Base-by-base conservation (phyloP, 140 eudicot genomes). In the Flaveria floridana region DNA sequence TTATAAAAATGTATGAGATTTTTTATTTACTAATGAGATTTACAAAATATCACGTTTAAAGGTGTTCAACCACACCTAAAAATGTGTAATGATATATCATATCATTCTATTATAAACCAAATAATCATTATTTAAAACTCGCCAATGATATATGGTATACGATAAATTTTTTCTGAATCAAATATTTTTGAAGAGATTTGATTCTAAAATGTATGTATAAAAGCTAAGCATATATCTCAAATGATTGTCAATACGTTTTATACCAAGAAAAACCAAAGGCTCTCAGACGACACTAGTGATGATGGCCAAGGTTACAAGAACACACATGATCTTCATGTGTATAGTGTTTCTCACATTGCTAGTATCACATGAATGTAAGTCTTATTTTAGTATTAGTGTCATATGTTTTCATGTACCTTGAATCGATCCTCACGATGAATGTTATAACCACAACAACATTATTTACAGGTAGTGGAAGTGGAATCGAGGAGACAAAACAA, bases 361-460 rank as follows among this genome's bases (percentile, higher is more conserved):
- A 11, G 67, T 25, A 7, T 61, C 67, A 11, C 67, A 61, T 61
- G 67, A 61, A 61, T 61, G 67, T 61, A 61, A 25, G 67, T 61
- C 41, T 12, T 1, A 21, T 56, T 56, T 56, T 56, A n/a, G 20
- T 20, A 21, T 8, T 23, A 61, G 25, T 25, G 8, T 61, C 5
- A 10, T 13, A 47, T 50, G 7, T 61, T 61, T 61, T 12, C 12
- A 21, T 23, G 39, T 25, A 2, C 41, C 41, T 2, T 42, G 10
- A 61, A 21, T 25, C 19, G 11, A 10, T 61, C 8, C 7, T 61
- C 2, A 2, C 2, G 13, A 57, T 2, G 25, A 57, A 6, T 6
- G 20, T 57, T 19, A 18, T 20, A 57, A 57, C 37, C 66, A 23
- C 6, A 61, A 61, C 67, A 14, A 3, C 67, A 12, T 21, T 23